Evolutionary conservation across 371 early-diverging fungal species (phyloP).

Genomic region (Circinella minor): DNA sequence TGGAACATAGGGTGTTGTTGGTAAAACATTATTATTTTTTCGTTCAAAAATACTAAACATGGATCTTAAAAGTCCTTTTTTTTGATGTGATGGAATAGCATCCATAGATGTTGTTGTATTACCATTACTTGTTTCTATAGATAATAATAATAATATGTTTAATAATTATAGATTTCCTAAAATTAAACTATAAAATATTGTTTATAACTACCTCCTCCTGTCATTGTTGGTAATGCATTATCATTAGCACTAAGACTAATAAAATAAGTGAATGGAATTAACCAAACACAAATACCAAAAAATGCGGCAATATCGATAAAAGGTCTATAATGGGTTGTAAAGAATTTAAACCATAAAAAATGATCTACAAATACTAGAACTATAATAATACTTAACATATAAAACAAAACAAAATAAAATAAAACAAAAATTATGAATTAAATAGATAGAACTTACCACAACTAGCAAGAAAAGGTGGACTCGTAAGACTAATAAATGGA

Average conservation of each 20-base stretch:
- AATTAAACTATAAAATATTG: too few relatives aligned
- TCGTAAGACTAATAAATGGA: slow-evolving; percentile 70
- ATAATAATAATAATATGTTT: not conserved
- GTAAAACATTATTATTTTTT: slow-evolving; percentile 10
- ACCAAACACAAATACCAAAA: slow-evolving; percentile 88
- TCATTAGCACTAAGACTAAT: slow-evolving; percentile 87
- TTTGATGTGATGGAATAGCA: slow-evolving; percentile 23
- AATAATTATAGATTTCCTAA: too few relatives aligned
- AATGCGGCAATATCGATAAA: slow-evolving; percentile 85
- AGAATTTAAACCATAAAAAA: slow-evolving; percentile 88
- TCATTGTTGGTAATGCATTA: slow-evolving; percentile 72
- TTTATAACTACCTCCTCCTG: not conserved
- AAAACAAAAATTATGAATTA: not conserved
- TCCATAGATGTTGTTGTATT: slow-evolving; percentile 24
- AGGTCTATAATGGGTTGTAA: slow-evolving; percentile 66
- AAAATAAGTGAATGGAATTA: slow-evolving; percentile 86
- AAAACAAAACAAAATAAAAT: too few relatives aligned
- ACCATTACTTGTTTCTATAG: not conserved
- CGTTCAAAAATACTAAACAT: slow-evolving; percentile 20
- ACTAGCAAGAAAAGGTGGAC: slow-evolving; percentile 66
- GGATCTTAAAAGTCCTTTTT: slow-evolving; percentile 25
- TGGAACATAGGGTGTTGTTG: not conserved
- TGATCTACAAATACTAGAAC: slow-evolving; percentile 83
- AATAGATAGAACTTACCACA: slow-evolving; percentile 61
- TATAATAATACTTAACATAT: slow-evolving; percentile 31